These are phyloP conservation scores for Collybiopsis luxurians DNA, from an alignment of 768 basidiomycete genomes.

Conservation along the genomic window DNA sequence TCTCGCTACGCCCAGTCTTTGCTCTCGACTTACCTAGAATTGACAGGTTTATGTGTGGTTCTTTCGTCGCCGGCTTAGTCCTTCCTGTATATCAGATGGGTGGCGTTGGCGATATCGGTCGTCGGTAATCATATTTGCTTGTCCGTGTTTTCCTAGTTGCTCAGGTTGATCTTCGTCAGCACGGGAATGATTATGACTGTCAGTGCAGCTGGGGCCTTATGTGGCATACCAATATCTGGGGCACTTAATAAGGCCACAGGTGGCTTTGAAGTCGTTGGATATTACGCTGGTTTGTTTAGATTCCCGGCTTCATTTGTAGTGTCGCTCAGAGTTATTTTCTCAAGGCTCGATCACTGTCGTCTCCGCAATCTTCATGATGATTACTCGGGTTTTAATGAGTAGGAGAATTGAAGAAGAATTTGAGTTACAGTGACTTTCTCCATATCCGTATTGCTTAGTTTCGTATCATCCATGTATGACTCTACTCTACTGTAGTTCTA, in stretches of 20 bases:
- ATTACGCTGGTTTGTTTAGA: constrained; percentile 46
- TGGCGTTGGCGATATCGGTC: constrained; percentile 49
- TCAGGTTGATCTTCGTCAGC: constrained; percentile 41
- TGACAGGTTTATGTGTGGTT: constrained; percentile 45
- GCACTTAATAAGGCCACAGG: constrained; percentile 47
- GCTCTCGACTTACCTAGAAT: not conserved
- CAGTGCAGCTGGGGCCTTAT: constrained; percentile 50
- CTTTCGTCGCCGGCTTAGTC: constrained; percentile 45
- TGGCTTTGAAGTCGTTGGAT: constrained; percentile 42
- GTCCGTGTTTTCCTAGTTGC: constrained; percentile 52
- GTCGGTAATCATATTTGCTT: constrained; percentile 23
- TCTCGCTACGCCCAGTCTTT: too few relatives aligned
- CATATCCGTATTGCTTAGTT: too few relatives aligned
- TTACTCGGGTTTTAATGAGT: too few relatives aligned
- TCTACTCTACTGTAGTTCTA: too few relatives aligned
- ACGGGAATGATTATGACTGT: constrained; percentile 54
- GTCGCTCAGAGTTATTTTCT: too few relatives aligned
- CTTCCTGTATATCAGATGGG: constrained; percentile 51
- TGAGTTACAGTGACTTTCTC: too few relatives aligned
- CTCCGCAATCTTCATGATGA: too few relatives aligned
- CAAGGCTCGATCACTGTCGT: too few relatives aligned
- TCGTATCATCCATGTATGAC: too few relatives aligned
- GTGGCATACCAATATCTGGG: constrained; percentile 63
- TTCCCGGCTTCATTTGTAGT: too few relatives aligned
- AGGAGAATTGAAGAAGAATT: too few relatives aligned